phyloP scores from a whole-genome alignment of 768 basidiomycete genomes.

The Lanmaoa pseudosensibilis region DNA sequence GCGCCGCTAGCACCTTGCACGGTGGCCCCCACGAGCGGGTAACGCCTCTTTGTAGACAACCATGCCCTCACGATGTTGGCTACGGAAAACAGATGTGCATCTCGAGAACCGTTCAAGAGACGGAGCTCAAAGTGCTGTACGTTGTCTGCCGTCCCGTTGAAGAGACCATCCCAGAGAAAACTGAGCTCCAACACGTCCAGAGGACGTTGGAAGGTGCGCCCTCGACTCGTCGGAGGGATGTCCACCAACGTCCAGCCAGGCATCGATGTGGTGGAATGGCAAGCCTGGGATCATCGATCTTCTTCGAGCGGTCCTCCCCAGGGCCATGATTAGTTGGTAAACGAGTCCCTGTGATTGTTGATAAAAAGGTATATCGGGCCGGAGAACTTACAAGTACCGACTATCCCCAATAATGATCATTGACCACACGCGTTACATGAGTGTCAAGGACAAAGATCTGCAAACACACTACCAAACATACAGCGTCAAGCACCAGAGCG shows the following conservation, averaged over 20 bases:
- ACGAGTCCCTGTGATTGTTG: neutral
- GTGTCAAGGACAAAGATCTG: neutral
- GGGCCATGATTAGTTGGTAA: no score
- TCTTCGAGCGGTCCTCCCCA: neutral
- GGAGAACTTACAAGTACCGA: neutral
- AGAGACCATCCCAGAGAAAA: conserved; percentile 44
- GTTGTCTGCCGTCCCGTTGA: conserved; percentile 46
- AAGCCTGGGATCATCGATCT: neutral
- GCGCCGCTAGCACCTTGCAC: conserved; percentile 25
- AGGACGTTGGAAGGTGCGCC: conserved; percentile 34
- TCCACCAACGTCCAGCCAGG: conserved; percentile 17
- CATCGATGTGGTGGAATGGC: neutral
- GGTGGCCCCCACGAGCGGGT: conserved; percentile 48
- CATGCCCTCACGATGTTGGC: conserved; percentile 45
- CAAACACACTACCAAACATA: conserved; percentile 2
- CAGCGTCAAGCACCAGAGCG: neutral
- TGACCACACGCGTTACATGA: neutral
- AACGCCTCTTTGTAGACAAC: conserved; percentile 47
- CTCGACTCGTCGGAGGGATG: neutral
- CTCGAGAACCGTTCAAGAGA: conserved; percentile 29
- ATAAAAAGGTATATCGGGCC: neutral
- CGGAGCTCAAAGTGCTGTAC: conserved; percentile 32
- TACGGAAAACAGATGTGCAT: conserved; percentile 25
- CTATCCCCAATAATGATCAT: neutral
- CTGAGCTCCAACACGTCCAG: conserved; percentile 41